Conservation (phyloP, 2,329 filamentous ascomycete genomes). For the Hymenoscyphus linearis region DNA sequence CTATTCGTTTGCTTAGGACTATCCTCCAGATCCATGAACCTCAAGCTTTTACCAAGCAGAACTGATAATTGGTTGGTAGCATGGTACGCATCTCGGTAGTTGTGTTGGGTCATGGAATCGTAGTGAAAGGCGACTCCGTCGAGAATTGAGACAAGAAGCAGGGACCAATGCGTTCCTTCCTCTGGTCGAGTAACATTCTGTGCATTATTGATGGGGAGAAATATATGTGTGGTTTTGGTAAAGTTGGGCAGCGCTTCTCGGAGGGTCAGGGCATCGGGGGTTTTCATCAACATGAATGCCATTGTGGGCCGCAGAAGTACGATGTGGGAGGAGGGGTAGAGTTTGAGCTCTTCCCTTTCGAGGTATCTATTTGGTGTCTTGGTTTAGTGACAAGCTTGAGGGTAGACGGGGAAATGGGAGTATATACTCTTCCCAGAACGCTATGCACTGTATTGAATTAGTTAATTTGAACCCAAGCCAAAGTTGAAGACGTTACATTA, state of each 20-base stretch:
- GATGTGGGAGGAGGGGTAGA: constrained; percentile 79
- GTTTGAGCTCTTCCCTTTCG: constrained; percentile 78
- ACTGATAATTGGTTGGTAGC: constrained; percentile 64
- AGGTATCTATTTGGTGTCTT: constrained; percentile 53
- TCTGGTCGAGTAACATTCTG: constrained; percentile 72
- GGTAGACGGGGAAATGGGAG: constrained; percentile 5
- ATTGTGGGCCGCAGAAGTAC: constrained; percentile 87
- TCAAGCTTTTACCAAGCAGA: constrained; percentile 61
- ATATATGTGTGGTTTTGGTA: constrained; percentile 77
- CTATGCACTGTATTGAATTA: constrained; percentile 64
- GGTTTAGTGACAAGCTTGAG: constrained; percentile 8
- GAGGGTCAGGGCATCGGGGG: constrained; percentile 49
- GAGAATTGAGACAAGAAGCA: constrained; percentile 81
- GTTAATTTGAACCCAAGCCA: constrained; percentile 1
- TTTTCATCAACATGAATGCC: constrained; percentile 85
- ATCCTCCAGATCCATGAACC: constrained; percentile 78
- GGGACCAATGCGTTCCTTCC: constrained; percentile 89
- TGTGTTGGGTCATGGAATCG: constrained; percentile 74
- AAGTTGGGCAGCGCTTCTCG: constrained; percentile 76
- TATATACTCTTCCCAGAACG: constrained; percentile 93
- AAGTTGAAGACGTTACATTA: constrained; percentile 57
- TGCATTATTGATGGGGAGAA: constrained; percentile 91
- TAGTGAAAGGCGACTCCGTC: constrained; percentile 96
- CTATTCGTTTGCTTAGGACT: constrained; percentile 88
- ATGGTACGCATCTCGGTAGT: constrained; percentile 66